Evolutionary conservation across 2,329 filamentous ascomycete genomes (phyloP), one percentile per base, ranked within the genome.

Genomic region (Fusarium sp.): DNA sequence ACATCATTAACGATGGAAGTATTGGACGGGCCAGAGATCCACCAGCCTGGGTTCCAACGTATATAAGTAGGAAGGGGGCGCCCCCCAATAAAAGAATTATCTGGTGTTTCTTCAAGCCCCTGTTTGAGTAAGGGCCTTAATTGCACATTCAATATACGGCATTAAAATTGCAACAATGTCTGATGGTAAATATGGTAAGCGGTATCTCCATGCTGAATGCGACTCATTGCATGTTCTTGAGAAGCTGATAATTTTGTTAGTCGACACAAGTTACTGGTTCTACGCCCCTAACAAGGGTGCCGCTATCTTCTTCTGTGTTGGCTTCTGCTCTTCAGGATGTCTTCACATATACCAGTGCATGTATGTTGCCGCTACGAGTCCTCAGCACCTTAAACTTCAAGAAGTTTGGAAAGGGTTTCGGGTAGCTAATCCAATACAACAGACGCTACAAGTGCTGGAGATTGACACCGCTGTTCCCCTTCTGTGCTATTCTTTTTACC

Each of bases 391-490:
- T 30, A 20, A 3, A 3, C 30, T 6, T 17, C 15, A 10, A 20
- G 22, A 17, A 17, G 9, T 8, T 9, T 10, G 15, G 24, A 13
- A 17, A 22, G 14, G 19, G 7, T 47, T 13, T 4, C 49, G n/a
- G 8, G n/a, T 67, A 24, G 30, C 37, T 54, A 15, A 61, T 35
- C 14, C 20, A 17, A 9, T 10, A 14, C 10, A 14, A 41, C 35
- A 88, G 86, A 44, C 83, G 79, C 54, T 86, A 88, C 72, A 85
- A 84, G 65, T 85, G 82, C 67, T 89, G 85, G 83, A 82, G 81
- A 50, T 78, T 88, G 15, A 87, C 85, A 0, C 75, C 83, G 0
- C 75, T 90, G 6, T 84, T 88, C 22, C 81, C 86, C 10, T 82
- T 86, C 75, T 86, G 84, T 44, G 82, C 83, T 9, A 72, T 85